A percentile compares a stretch with the other conserved stretches of the same genome.
Conservation (phyloP, 2,329 filamentous ascomycete genomes). For the Fusarium begoniae region DNA sequence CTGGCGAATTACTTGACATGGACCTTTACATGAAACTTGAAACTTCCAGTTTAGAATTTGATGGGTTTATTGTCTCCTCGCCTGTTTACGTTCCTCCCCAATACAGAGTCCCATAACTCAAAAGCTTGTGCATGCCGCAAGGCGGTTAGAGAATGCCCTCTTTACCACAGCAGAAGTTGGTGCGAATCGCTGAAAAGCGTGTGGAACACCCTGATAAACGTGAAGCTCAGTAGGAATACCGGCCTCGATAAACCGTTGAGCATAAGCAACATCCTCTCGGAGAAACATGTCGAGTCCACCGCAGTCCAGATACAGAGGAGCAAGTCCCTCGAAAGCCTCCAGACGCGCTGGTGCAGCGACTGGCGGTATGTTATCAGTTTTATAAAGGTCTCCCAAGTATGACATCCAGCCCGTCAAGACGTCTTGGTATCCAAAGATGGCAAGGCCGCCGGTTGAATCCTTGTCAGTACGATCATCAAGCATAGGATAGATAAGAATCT, state of each 20-base stretch:
- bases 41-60: rapidly evolving
- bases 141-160: background rate
- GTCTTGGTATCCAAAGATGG: background rate
- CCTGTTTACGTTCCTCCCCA: background rate
- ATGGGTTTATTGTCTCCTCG: background rate
- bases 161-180: background rate
- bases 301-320: background rate
- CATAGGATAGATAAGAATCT: background rate
- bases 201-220: background rate
- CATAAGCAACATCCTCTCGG: background rate
- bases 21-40: background rate
- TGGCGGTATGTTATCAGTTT: background rate
- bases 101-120: rapidly evolving
- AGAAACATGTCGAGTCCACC: background rate
- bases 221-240: background rate
- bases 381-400: background rate
- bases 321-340: background rate
- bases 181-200: background rate
- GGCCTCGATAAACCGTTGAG: background rate
- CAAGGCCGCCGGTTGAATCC: background rate
- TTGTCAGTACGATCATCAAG: background rate
- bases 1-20: too few species aligned
- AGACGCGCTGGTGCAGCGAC: background rate
- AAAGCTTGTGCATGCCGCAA: background rate
- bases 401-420: background rate